Evolutionary conservation across 176 grass and related monocot genomes (phyloP), one percentile per base, ranked within the genome.

Genomic region (Avena atlantica): DNA sequence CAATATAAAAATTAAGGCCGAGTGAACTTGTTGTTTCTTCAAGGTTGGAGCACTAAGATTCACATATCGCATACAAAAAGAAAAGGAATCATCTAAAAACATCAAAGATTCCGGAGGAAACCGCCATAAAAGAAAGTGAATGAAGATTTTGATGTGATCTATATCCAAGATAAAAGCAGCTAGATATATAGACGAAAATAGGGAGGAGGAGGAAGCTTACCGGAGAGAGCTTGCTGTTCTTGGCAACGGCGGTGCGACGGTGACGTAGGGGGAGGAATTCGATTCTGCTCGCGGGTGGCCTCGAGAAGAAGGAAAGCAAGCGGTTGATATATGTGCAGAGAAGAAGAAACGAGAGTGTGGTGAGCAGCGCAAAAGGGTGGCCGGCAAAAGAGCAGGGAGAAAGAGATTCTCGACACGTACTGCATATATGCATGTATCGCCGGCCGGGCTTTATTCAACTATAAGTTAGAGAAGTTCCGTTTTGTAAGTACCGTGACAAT

Each of bases 291-390:
- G 29, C 53, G 53, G 53, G 76, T 78, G 53, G 76, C 76, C 76
- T 59, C 76, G 76, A 78, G 53, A 59, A 78, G 76, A 78, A 78
- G 76, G 29, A 78, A 78, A 78, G 53, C 48, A 29, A 76, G 73
- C 14, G 7, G 15, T 52, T 31, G 17, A 78, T 77, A 56, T 77
- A 56, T 77, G 15, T 2, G 74, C 49, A 55, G 19, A 56, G 73
- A 24, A 47, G 70, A 76, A 77, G 50, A 34, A 50, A 55, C 25
- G 50, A 29, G 73, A 52, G 20, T 8, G 44, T 49, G 25, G 15
- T 11, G 16, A 76, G 23, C 73, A 55, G 19, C 9, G 74, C 74
- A 5, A 76, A 75, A 74, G 51, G 74, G 8, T 14, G 13, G 21
- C 62, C 25, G 25, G 24, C 64, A 68, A 68, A 68, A 16, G 21